Conservation (phyloP, 179 eudicot species). For the Pouteria campechiana region DNA sequence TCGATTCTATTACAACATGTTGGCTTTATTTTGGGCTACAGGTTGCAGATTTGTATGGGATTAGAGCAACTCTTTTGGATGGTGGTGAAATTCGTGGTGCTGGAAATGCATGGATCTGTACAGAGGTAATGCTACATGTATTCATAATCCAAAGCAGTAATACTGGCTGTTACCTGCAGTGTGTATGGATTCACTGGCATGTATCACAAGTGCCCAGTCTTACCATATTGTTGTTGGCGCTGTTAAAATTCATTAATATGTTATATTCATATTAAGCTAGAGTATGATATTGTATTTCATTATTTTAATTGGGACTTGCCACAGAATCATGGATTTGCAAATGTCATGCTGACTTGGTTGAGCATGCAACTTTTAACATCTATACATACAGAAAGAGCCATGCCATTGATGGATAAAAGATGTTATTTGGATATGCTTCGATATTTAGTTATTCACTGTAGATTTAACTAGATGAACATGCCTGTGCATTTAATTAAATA, state of each 20-base stretch:
- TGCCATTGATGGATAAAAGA: no score
- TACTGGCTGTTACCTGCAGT: conserved; percentile 5
- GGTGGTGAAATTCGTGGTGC: conserved; percentile 99
- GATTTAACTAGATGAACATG: no score
- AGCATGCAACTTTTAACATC: no score
- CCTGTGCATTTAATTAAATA: no score
- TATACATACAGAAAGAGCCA: no score
- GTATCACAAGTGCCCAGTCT: not conserved
- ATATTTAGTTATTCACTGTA: no score
- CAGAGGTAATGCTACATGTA: conserved; percentile 50
- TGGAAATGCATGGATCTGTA: conserved; percentile 98
- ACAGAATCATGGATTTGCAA: no score
- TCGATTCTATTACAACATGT: conserved; percentile 1
- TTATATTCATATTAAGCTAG: not conserved
- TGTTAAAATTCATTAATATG: not conserved
- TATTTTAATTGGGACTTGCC: no score
- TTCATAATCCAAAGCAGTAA: no score
- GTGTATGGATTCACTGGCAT: conserved; percentile 1
- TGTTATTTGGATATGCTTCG: no score
- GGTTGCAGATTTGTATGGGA: conserved; percentile 98
- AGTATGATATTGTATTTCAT: no score
- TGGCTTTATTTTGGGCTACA: conserved; percentile 19
- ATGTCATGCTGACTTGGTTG: no score
- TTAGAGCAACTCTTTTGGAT: conserved; percentile 88
- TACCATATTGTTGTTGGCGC: not conserved